Conservation (phyloP, 345 rosid species). For the Populus euphratica region DNA sequence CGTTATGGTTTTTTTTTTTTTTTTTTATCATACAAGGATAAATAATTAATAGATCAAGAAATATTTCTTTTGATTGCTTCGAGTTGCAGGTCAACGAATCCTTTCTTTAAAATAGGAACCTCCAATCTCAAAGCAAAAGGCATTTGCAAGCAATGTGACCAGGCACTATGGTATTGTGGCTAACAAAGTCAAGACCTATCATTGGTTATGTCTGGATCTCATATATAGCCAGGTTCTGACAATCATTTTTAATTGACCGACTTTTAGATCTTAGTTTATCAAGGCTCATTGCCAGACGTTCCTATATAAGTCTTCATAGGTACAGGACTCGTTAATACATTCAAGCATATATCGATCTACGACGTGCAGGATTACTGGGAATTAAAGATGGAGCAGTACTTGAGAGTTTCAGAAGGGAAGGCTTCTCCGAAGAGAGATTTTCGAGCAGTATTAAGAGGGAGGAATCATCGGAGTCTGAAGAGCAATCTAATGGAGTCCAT, state of each 20-base stretch:
- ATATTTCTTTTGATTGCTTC: neutral
- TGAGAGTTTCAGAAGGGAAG: constrained; percentile 24
- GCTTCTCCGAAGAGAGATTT: constrained; percentile 30
- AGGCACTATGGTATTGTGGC: neutral
- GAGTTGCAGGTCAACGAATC: neutral
- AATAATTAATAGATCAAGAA: neutral
- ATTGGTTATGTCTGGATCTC: neutral
- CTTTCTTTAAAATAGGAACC: neutral
- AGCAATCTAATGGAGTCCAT: constrained; percentile 27
- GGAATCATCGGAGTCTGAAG: constrained; percentile 20
- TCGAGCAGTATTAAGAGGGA: neutral
- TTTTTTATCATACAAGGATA: constrained; percentile 1
- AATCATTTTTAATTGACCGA: too few relatives aligned
- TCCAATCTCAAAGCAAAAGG: neutral
- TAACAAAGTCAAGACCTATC: constrained; percentile 1
- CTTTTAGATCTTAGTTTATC: neutral
- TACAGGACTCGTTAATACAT: neutral
- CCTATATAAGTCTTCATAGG: constrained; percentile 5
- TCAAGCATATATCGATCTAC: neutral
- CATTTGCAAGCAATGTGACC: neutral
- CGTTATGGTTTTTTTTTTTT: neutral
- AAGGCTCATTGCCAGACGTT: neutral
- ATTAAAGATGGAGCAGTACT: neutral
- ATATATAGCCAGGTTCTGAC: too few relatives aligned
- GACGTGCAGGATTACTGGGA: neutral